phyloP scores from a whole-genome alignment of 768 basidiomycete genomes.

The Tephrocybe sp. region DNA sequence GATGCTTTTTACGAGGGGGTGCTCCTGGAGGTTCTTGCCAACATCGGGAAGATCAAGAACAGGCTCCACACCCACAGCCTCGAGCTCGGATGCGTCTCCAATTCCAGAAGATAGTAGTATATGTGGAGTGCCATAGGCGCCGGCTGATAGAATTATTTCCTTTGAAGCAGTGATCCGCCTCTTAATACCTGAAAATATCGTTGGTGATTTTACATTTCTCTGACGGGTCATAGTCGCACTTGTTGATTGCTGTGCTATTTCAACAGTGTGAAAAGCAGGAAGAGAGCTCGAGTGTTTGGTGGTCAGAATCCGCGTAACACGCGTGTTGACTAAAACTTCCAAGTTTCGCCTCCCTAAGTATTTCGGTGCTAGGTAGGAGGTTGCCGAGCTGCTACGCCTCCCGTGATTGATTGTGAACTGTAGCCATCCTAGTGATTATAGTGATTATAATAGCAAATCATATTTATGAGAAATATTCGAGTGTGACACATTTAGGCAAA shows the following conservation, averaged over 20 bases:
- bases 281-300: background rate
- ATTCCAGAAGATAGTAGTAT: constrained; percentile 34
- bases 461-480: background rate
- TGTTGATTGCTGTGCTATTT: background rate
- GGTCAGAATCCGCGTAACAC: constrained; percentile 25
- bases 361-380: constrained; percentile 24
- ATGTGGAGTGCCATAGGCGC: constrained; percentile 30
- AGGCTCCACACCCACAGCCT: constrained; percentile 19
- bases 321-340: constrained; percentile 28
- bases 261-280: constrained; percentile 9
- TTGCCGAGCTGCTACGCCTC: constrained; percentile 28
- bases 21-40: constrained; percentile 28
- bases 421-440: constrained; percentile 14
- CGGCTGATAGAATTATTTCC: constrained; percentile 18
- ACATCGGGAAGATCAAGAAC: constrained; percentile 24
- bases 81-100: constrained; percentile 22
- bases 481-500: background rate
- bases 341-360: constrained; percentile 25
- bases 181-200: background rate
- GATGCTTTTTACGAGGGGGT: constrained; percentile 18
- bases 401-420: constrained; percentile 14
- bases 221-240: background rate
- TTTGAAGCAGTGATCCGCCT: background rate
- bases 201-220: background rate
- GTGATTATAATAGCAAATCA: too few species aligned